Evolutionary conservation across 306 rosid genomes (phyloP), one percentile per base, ranked within the genome.

Genomic region (Mucuna pruriens): DNA sequence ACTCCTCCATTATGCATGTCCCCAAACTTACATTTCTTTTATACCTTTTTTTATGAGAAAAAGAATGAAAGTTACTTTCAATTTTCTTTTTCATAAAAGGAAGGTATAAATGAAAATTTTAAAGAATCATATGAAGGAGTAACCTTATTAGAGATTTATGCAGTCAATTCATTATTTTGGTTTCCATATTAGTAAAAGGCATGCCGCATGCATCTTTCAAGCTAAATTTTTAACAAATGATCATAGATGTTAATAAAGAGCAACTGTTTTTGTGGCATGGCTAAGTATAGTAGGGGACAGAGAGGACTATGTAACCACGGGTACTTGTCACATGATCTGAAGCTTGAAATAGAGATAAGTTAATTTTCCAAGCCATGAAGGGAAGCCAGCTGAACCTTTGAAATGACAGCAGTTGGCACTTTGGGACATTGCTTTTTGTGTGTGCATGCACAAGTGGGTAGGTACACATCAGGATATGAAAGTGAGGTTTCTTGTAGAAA

Each of bases 261-360:
- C 6, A n/a, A 63, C 7, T 10, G 34, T 45, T 3, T 66, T 17
- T 33, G 68, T 63, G 51, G 40, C 11, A 38, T 46, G 39, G 81
- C 51, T 13, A 25, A 80, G 33, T 6, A 23, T 38, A n/a, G 60
- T 61, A 26, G 52, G 57, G 34, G 78, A 62, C 39, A 7, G 62
- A 70, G 39, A 70, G 39, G 51, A 45, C 54, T 62, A 61, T 17
- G 52, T 34, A 49, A 74, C 67, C 63, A 78, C 60, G 42, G 45
- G 73, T 64, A 68, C 75, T 71, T 72, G 82, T 86, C 85, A 82
- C 81, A 66, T 83, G 82, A 61, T 42, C 29, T 44, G 82, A 86
- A 75, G 71, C 86, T 64, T 74, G 72, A 76, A 78, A 68, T 31
- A 55, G 80, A 77, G 31, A 80, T 83, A 64, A 71, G 84, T 80